phyloP scores from a whole-genome alignment of 331 rosid species.

The Ulmus americana region DNA sequence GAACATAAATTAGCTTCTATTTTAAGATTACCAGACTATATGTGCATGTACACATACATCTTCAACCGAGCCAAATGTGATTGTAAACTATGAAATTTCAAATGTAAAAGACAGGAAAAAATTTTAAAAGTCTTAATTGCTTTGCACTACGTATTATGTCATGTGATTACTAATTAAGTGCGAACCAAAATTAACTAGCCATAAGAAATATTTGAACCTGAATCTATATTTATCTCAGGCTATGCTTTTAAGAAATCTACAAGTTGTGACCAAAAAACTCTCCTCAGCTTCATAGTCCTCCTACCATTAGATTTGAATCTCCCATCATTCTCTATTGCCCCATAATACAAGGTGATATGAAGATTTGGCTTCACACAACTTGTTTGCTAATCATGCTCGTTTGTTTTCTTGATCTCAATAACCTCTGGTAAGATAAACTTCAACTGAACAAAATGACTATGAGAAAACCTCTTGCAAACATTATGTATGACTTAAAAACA shows the following conservation, averaged over 20 bases:
- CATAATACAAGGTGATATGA: slow-evolving; percentile 38
- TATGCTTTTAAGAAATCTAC: slow-evolving; percentile 40
- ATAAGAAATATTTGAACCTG: not conserved
- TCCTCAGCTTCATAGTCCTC: slow-evolving; percentile 33
- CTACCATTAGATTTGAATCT: slow-evolving; percentile 21
- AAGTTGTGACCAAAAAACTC: slow-evolving; percentile 42
- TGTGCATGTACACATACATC: not conserved
- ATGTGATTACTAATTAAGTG: not conserved
- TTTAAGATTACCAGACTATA: not conserved
- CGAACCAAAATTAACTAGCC: not conserved
- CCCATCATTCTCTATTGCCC: slow-evolving; percentile 30
- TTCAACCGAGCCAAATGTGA: not conserved
- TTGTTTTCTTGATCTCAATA: slow-evolving; percentile 44
- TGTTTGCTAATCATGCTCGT: slow-evolving; percentile 42
- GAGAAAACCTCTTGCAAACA: slow-evolving; percentile 65
- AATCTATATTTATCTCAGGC: slow-evolving; percentile 44
- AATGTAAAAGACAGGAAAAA: not conserved
- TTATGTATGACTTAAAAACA: not conserved
- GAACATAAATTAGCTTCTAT: not conserved
- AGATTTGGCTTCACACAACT: slow-evolving; percentile 73
- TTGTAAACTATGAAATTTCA: not conserved
- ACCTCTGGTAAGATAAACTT: slow-evolving; percentile 66
- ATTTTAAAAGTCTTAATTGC: not conserved
- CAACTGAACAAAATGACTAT: slow-evolving; percentile 66
- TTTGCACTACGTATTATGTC: not conserved